These are phyloP conservation scores for Solanum bulbocastanum DNA, from an alignment of 257 asterid genomes.

Conservation along the genomic window DNA sequence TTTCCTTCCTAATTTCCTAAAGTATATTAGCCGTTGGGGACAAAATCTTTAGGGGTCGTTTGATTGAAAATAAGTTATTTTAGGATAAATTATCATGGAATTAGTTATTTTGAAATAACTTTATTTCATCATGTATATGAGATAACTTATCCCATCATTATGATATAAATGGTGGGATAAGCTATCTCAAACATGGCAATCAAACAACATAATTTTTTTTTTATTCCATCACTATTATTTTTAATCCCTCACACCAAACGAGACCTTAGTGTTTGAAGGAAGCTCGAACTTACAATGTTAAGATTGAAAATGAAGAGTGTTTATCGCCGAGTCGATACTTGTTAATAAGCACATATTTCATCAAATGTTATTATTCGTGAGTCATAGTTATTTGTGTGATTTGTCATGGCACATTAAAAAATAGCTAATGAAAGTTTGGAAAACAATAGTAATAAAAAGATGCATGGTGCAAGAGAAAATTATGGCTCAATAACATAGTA, in stretches of 20 bases:
- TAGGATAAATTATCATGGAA: too few species aligned
- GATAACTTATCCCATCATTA: too few species aligned
- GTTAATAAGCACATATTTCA: neutral
- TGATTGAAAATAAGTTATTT: too few species aligned
- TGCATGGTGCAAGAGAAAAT: neutral
- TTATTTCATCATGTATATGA: too few species aligned
- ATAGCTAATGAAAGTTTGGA: neutral
- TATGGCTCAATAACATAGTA: neutral
- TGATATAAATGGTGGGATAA: too few species aligned
- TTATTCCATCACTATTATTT: too few species aligned
- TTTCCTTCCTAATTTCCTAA: neutral
- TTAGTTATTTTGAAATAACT: too few species aligned
- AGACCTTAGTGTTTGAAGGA: neutral
- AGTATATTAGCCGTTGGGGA: neutral
- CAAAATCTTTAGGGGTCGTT: neutral
- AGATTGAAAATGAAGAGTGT: neutral
- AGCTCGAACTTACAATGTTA: neutral
- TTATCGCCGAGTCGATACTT: neutral
- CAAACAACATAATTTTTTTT: too few species aligned
- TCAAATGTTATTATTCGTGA: neutral
- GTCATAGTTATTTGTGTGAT: neutral
- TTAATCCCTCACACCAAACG: too few species aligned
- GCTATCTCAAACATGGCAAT: too few species aligned
- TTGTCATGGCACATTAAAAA: neutral
- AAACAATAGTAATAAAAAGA: neutral